Evolutionary conservation across 2,329 filamentous ascomycete genomes (phyloP).

Genomic region (Lecanicillium sp.): DNA sequence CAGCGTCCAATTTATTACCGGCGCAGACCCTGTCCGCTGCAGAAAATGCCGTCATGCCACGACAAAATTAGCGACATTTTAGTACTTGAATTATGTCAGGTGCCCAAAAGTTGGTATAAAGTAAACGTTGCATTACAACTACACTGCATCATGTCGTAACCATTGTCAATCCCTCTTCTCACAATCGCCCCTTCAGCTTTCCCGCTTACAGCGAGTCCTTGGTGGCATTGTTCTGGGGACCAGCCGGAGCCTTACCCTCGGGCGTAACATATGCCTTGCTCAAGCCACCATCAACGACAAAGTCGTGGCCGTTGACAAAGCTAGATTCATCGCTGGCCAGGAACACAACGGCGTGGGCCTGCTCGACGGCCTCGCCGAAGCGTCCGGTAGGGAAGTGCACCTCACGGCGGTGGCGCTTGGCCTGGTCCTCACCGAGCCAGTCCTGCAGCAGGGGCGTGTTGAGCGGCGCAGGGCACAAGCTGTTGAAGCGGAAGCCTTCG

Average conservation of each 20-base stretch:
- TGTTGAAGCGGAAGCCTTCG: slow-evolving; percentile 85
- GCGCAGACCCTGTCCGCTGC: no score
- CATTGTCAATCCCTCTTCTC: no score
- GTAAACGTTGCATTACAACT: no score
- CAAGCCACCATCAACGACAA: slow-evolving; percentile 94
- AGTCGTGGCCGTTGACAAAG: slow-evolving; percentile 86
- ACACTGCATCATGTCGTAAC: no score
- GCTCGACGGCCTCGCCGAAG: slow-evolving; percentile 90
- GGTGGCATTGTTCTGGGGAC: slow-evolving; percentile 52
- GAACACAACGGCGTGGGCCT: slow-evolving; percentile 83
- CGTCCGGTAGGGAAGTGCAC: slow-evolving; percentile 83
- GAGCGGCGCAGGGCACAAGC: slow-evolving; percentile 79
- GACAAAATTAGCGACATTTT: no score
- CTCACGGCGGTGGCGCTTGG: slow-evolving; percentile 75
- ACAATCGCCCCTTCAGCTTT: no score
- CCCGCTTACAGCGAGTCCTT: slow-evolving; percentile 39
- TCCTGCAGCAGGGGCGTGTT: slow-evolving; percentile 90
- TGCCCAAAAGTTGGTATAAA: no score
- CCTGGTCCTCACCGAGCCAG: slow-evolving; percentile 81
- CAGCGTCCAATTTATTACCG: no score
- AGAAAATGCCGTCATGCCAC: no score
- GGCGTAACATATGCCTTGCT: slow-evolving; percentile 78
- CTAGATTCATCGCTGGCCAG: slow-evolving; percentile 80
- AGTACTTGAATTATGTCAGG: no score
- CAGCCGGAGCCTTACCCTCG: slow-evolving; percentile 46